Evolutionary conservation across 148 eudicot genomes (phyloP).

Genomic region (Fagopyrum homotropicum): DNA sequence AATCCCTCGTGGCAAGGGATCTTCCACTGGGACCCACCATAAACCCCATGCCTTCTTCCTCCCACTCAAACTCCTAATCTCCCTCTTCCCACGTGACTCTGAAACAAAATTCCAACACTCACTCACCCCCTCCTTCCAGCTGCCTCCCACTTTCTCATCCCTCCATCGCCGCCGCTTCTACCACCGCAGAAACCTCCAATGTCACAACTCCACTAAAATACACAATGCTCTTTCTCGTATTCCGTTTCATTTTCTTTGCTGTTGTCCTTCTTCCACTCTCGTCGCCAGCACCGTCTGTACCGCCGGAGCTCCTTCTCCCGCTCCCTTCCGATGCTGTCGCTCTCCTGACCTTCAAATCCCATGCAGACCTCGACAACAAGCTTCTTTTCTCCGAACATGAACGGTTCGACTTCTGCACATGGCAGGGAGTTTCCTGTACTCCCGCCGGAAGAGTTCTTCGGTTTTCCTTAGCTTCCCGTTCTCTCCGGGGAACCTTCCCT

Average conservation of each 20-base stretch:
- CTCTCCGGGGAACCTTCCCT: slow-evolving; percentile 54
- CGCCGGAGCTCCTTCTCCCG: slow-evolving; percentile 10
- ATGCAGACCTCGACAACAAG: slow-evolving; percentile 35
- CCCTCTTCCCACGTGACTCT: slow-evolving; percentile 10
- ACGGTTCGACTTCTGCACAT: slow-evolving; percentile 27
- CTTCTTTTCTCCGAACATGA: slow-evolving; percentile 39
- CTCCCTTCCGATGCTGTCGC: slow-evolving; percentile 30
- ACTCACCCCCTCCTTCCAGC: neutral
- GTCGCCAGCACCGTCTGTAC: slow-evolving; percentile 33
- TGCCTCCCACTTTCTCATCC: slow-evolving; percentile 6
- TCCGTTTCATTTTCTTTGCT: slow-evolving; percentile 25
- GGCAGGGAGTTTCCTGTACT: slow-evolving; percentile 73
- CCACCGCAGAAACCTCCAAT: slow-evolving; percentile 7
- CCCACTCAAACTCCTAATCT: neutral
- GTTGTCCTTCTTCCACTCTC: slow-evolving; percentile 41
- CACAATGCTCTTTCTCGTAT: neutral
- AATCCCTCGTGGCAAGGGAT: neutral
- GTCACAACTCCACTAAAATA: neutral
- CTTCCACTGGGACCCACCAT: neutral
- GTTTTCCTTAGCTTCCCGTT: slow-evolving; percentile 23
- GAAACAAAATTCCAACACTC: slow-evolving; percentile 7
- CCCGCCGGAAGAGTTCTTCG: slow-evolving; percentile 51
- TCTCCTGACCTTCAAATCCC: slow-evolving; percentile 30
- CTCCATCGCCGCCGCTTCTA: slow-evolving; percentile 10
- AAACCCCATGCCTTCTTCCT: neutral